phyloP scores from a whole-genome alignment of 2,329 filamentous ascomycete genomes.

The Cordyceps militaris region DNA sequence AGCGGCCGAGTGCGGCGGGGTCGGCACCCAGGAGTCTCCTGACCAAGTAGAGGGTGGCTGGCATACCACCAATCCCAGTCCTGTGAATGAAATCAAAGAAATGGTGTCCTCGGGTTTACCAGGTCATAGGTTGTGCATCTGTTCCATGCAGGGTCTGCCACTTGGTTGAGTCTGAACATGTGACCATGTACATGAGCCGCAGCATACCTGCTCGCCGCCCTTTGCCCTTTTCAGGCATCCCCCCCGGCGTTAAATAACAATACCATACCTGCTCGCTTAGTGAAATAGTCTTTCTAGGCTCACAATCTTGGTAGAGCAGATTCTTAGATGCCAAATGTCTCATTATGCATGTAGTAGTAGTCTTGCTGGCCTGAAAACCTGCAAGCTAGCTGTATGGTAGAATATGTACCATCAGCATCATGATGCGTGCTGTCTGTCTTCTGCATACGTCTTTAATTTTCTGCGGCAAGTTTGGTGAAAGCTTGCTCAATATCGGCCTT shows the following conservation, averaged over 20 bases:
- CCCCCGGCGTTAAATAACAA: no score
- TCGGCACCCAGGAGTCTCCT: background rate
- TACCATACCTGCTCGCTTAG: no score
- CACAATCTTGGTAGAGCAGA: no score
- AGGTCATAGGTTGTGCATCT: background rate
- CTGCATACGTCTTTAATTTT: background rate
- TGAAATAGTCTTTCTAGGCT: no score
- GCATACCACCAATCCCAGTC: background rate
- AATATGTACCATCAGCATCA: background rate
- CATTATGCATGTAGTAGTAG: no score
- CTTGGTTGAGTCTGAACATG: background rate
- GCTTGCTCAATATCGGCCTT: slow-evolving; percentile 64
- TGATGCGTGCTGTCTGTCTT: background rate
- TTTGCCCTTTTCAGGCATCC: no score
- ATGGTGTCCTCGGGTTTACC: background rate
- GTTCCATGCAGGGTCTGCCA: background rate
- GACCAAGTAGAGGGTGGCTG: background rate
- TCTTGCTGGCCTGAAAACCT: no score
- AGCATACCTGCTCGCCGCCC: background rate
- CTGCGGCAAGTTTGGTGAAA: slow-evolving; percentile 45
- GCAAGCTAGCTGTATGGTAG: no score
- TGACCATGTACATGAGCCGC: background rate
- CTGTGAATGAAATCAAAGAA: background rate
- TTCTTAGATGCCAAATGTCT: no score
- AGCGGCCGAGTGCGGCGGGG: slow-evolving; percentile 2